These are phyloP conservation scores for Rubia tinctorum DNA, from an alignment of 305 asterid species.

Conservation along the genomic window DNA sequence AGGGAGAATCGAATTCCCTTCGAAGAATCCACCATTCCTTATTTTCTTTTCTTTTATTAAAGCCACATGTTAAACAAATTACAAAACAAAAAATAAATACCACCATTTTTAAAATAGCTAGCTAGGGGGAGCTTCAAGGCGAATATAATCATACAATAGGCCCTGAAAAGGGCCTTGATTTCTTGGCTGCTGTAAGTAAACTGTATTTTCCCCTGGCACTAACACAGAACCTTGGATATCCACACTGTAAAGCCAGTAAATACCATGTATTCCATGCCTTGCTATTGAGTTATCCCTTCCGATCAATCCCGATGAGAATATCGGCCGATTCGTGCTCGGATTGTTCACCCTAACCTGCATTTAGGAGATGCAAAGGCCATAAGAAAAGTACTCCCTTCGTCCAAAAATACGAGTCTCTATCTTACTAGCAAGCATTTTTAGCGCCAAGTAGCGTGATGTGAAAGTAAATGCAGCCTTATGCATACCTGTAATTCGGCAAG, in stretches of 20 bases:
- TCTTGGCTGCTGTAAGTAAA: slow-evolving; percentile 43
- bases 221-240: slow-evolving; percentile 48
- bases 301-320: slow-evolving; percentile 74
- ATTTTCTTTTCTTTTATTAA: too few relatives aligned
- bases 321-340: slow-evolving; percentile 49
- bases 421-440: background rate
- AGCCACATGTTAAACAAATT: too few relatives aligned
- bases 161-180: slow-evolving; percentile 36
- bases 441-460: background rate
- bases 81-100: too few relatives aligned
- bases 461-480: background rate
- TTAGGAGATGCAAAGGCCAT: background rate
- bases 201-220: slow-evolving; percentile 57
- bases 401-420: too few relatives aligned
- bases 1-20: too few relatives aligned
- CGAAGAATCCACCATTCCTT: too few relatives aligned
- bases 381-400: background rate
- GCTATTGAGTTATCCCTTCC: slow-evolving; percentile 97
- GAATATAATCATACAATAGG: slow-evolving; percentile 43
- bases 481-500: slow-evolving; percentile 90
- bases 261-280: slow-evolving; percentile 94
- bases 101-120: background rate
- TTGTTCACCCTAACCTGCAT: slow-evolving; percentile 79
- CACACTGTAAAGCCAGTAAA: slow-evolving; percentile 72
- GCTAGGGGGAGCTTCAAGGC: slow-evolving; percentile 38